Base-by-base conservation (phyloP, 176 grass and related monocot species). In the Melocanna baccifera region DNA sequence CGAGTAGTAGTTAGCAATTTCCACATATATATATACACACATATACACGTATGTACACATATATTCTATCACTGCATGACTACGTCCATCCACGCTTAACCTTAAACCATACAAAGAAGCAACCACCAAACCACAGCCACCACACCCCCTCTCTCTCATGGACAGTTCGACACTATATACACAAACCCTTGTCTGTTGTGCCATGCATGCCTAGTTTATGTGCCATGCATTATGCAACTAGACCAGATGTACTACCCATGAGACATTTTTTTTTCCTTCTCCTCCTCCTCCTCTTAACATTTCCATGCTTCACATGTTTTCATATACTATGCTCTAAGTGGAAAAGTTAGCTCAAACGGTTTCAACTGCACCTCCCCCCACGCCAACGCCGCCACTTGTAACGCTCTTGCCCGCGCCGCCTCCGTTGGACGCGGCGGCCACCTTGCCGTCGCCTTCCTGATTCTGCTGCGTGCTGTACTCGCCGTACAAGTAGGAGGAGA, bases 401-500 rank as follows among this genome's bases (percentile, higher is more conserved):
- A 43, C 68, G 46, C 46, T 39, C 85, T 91, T 91, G 67, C 78
- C 28, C 23, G 7, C 65, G 58, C 40, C 67, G 84, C 72, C 48
- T 22, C 78, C 37, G 46, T 23, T 23, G 46, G 88, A 67, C 13
- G 89, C 67, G 34, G 82, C 76, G 20, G 86, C 85, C 74, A 81
- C 89, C 82, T 82, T 90, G 51, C 62, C 82, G 40, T 83, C 85
- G 58, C 18, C 86, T 28, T 87, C 77, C 80, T 73, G 62, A 58
- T 65, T 51, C 36, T 85, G 73, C 81, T 32, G 51, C 81, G 83
- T 93, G 79, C n/a, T 90, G 58, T 88, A 88, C 87, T 93, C 91
- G 2, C 93, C 96, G 78, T 95, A 98, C 0, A 95, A 28, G 81
- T 98, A 95, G 53, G 96, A 98, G 32, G 86, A 87, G 89, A 98